Evolutionary conservation across 2,329 filamentous ascomycete genomes (phyloP), one percentile per base, ranked within the genome.

Genomic region (Plenodomus lindquistii): DNA sequence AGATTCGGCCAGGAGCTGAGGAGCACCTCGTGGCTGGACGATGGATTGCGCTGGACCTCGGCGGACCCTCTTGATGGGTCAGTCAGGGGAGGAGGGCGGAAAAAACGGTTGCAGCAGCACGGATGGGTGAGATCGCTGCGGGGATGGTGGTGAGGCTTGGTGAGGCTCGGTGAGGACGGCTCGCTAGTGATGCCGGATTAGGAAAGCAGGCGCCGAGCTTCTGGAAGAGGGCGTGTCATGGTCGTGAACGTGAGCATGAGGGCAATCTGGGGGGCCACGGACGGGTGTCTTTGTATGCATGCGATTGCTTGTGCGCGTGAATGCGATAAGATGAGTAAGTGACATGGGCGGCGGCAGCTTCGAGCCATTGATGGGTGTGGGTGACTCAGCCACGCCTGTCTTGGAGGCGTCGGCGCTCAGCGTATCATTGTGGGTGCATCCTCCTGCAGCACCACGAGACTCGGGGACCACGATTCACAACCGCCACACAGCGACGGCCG

Each of bases 341-440:
- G n/a, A n/a, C n/a, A n/a, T n/a, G n/a, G n/a, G n/a, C n/a, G n/a
- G n/a, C n/a, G n/a, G n/a, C n/a, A n/a, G n/a, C n/a, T n/a, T n/a
- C 27, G 27, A 31, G 9, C 9, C 27, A n/a, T 31, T 31, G 27
- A n/a, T 9, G 9, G 27, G 9, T 31, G 27, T 9, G 27, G 27
- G 27, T 31, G 9, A 31, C 9, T 31, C n/a, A 9, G 27, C n/a
- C n/a, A 31, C 27, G 27, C 9, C 27, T 31, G 27, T 31, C 16
- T 18, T 16, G 16, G 35, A 37, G 17, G 10, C 35, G 9, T 37
- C 35, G 35, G 9, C 21, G 19, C 34, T 38, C 37, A 19, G 35
- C 40, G 41, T 17, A 24, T 46, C 48, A n/a, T n/a, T n/a, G n/a
- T n/a, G n/a, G n/a, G n/a, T n/a, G n/a, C 44, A 45, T 39, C 35